These are phyloP conservation scores for Hypoxylon lenormandii DNA, from an alignment of 495 filamentous ascomycete genomes.

Conservation along the genomic window DNA sequence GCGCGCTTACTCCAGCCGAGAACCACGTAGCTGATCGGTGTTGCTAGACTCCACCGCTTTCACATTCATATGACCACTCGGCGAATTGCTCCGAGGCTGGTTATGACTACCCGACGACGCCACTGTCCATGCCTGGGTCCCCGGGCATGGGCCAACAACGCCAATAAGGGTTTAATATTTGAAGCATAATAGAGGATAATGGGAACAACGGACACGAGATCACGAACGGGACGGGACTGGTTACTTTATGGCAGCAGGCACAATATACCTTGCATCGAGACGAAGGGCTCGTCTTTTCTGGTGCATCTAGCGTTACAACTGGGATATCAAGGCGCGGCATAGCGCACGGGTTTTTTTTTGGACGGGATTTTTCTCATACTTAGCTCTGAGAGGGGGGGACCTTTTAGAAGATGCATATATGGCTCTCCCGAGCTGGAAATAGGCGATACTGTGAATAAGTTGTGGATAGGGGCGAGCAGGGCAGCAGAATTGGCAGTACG, in stretches of 20 bases:
- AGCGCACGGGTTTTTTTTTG: constrained; percentile 18
- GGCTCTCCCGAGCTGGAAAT: constrained; percentile 30
- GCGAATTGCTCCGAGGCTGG: constrained; percentile 69
- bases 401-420: constrained; percentile 28
- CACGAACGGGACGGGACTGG: background rate
- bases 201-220: constrained; percentile 37
- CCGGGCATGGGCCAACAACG: constrained; percentile 62
- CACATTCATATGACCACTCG: constrained; percentile 83
- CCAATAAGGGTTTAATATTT: constrained; percentile 9
- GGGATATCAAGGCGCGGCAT: constrained; percentile 44
- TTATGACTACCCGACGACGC: constrained; percentile 73
- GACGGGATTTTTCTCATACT: background rate
- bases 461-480: constrained; percentile 1
- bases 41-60: constrained; percentile 84
- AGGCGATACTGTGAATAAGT: too few species aligned
- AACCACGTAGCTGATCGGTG: constrained; percentile 63
- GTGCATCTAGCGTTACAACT: constrained; percentile 28
- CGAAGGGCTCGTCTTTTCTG: constrained; percentile 48
- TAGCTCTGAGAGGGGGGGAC: too few species aligned
- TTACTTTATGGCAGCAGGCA: background rate
- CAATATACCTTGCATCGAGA: constrained; percentile 35
- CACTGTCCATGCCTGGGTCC: constrained; percentile 74
- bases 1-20: constrained; percentile 54
- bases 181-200: constrained; percentile 12
- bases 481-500: too few species aligned